A percentile compares a stretch with the other conserved stretches of the same genome.
Evolutionary conservation across 176 grass and related monocot genomes (phyloP).

Genomic region (Echinochloa phyllopogon): DNA sequence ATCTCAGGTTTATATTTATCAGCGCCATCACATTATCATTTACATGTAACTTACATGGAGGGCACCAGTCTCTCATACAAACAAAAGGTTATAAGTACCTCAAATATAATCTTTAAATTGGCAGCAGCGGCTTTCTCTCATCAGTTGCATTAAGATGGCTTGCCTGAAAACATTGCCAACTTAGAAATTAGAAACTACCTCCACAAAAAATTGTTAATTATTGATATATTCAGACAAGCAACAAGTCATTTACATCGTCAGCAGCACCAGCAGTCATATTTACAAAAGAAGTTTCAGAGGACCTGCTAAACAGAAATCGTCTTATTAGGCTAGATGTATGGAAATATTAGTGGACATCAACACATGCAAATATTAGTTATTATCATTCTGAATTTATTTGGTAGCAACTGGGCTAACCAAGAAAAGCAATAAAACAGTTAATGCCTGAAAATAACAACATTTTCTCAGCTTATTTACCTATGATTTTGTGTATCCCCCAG

Average conservation of each 20-base stretch:
- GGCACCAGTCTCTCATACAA: not conserved
- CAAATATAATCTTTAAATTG: constrained; percentile 63
- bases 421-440: constrained; percentile 8
- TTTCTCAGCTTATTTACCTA: constrained; percentile 41
- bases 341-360: not conserved
- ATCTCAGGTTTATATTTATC: constrained; percentile 24
- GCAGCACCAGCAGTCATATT: constrained; percentile 89
- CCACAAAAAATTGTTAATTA: constrained; percentile 17
- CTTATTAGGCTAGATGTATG: constrained; percentile 33
- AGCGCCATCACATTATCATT: constrained; percentile 10
- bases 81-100: constrained; percentile 44
- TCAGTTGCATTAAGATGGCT: constrained; percentile 57
- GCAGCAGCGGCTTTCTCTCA: constrained; percentile 87
- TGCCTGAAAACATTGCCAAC: constrained; percentile 58
- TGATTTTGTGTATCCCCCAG: constrained; percentile 72
- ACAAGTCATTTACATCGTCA: constrained; percentile 70
- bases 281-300: constrained; percentile 78
- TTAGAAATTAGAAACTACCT: constrained; percentile 24
- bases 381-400: not conserved
- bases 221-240: constrained; percentile 26
- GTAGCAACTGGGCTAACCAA: not conserved
- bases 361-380: constrained; percentile 3
- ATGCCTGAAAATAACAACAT: constrained; percentile 14
- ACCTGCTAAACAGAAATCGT: constrained; percentile 53
- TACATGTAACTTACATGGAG: constrained; percentile 35